Conservation (phyloP, 345 rosid genomes). For the Trapa bicornis region DNA sequence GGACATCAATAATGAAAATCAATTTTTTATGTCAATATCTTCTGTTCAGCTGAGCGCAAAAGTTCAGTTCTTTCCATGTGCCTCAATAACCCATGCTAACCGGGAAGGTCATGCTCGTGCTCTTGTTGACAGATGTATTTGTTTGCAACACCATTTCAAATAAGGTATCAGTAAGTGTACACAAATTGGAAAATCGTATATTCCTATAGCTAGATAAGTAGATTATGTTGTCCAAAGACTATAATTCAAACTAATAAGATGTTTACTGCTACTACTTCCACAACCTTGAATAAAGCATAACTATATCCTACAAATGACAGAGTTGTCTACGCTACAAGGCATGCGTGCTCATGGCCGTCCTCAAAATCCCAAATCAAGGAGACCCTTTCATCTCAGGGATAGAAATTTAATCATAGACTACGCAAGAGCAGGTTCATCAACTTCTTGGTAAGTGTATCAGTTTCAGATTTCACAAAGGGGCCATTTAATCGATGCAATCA, state of each 20-base stretch:
- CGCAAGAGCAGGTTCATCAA: neutral
- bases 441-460: neutral
- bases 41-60: neutral
- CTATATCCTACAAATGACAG: neutral
- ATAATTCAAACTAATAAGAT: neutral
- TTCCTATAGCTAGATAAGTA: neutral
- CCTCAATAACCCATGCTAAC: neutral
- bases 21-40: neutral
- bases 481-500: neutral
- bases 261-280: neutral
- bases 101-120: neutral
- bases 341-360: neutral
- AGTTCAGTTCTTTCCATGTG: no score
- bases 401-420: neutral
- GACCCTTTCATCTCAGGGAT: neutral
- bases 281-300: neutral
- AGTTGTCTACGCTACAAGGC: neutral
- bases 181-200: neutral
- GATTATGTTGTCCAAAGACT: neutral
- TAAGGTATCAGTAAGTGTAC: neutral
- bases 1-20: neutral
- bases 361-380: neutral
- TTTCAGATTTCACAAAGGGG: neutral
- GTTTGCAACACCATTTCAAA: neutral
- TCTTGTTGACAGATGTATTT: neutral